phyloP scores from a whole-genome alignment of 768 basidiomycete species.

The Galerina marginata region DNA sequence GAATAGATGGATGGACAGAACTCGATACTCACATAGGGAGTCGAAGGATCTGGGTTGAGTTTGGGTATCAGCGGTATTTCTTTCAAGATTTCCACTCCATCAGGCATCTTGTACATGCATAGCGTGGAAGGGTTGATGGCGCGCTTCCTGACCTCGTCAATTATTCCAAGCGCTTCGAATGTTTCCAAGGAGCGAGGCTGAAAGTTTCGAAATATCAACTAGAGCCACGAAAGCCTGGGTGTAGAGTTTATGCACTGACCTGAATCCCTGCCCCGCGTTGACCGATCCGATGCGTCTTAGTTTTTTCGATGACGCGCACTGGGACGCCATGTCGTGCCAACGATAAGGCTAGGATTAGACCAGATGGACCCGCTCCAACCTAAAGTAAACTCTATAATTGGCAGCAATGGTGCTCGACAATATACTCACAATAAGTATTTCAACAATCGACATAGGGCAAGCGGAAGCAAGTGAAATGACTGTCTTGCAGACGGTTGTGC shows the following conservation, averaged over 20 bases:
- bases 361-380: constrained; percentile 52
- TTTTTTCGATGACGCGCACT: constrained; percentile 57
- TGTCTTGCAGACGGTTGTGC: too few relatives aligned
- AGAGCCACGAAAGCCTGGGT: neutral
- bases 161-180: constrained; percentile 42
- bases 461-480: too few relatives aligned
- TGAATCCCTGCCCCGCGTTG: constrained; percentile 43
- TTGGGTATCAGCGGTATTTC: constrained; percentile 32
- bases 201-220: neutral
- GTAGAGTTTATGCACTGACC: constrained; percentile 22
- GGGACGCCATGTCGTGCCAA: constrained; percentile 47
- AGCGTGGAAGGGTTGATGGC: constrained; percentile 25
- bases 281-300: constrained; percentile 32
- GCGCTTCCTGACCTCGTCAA: constrained; percentile 36
- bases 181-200: constrained; percentile 51
- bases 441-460: neutral
- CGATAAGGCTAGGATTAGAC: constrained; percentile 44
- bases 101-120: constrained; percentile 38
- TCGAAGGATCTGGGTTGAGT: constrained; percentile 32
- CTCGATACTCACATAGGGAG: constrained; percentile 31
- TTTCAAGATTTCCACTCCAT: constrained; percentile 27
- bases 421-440: neutral
- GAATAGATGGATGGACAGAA: neutral
- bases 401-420: neutral
- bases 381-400: constrained; percentile 16